Percentiles rank a stretch among this genome's conserved stretches.
These are phyloP conservation scores for Achlya hypogyna DNA, from an alignment of 352 stramenopile species.

Conservation along the genomic window DNA sequence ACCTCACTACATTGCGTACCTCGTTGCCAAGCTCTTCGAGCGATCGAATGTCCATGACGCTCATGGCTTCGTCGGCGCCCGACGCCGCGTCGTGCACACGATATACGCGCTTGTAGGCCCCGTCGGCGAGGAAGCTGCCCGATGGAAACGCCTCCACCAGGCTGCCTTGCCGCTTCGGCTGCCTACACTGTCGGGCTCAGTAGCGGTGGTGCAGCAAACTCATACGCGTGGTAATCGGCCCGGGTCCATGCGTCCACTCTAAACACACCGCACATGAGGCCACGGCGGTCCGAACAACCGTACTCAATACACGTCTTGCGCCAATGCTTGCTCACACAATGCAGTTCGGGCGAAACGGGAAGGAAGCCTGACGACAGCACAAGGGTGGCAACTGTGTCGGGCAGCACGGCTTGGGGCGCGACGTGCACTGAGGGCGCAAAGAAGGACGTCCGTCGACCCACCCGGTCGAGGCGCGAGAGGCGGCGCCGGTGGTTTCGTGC, in stretches of 20 bases:
- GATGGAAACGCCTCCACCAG: slow-evolving; percentile 47
- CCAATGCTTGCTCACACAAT: slow-evolving; percentile 40
- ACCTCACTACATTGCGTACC: slow-evolving; percentile 27
- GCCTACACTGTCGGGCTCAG: slow-evolving; percentile 23
- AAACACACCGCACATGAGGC: background rate
- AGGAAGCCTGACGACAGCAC: slow-evolving; percentile 39
- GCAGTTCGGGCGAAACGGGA: slow-evolving; percentile 24
- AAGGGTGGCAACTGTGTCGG: slow-evolving; percentile 20
- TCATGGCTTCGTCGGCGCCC: slow-evolving; percentile 63
- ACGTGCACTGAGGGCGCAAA: background rate
- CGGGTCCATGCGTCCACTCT: slow-evolving; percentile 45
- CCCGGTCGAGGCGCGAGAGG: background rate
- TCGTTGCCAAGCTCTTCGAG: slow-evolving; percentile 84
- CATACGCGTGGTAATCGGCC: slow-evolving; percentile 45
- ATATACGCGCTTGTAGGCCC: slow-evolving; percentile 85
- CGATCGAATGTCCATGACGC: slow-evolving; percentile 89
- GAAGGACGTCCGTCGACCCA: background rate
- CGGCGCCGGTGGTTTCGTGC: slow-evolving; percentile 9
- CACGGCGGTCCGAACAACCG: slow-evolving; percentile 10
- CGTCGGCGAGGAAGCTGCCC: slow-evolving; percentile 70
- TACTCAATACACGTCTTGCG: slow-evolving; percentile 36
- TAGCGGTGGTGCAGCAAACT: background rate
- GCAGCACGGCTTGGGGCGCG: background rate
- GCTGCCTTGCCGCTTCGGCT: slow-evolving; percentile 28
- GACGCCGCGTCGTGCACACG: slow-evolving; percentile 22